Base-by-base conservation (phyloP, 225 moss, liverwort and hornwort species). In the Bryum argenteum region DNA sequence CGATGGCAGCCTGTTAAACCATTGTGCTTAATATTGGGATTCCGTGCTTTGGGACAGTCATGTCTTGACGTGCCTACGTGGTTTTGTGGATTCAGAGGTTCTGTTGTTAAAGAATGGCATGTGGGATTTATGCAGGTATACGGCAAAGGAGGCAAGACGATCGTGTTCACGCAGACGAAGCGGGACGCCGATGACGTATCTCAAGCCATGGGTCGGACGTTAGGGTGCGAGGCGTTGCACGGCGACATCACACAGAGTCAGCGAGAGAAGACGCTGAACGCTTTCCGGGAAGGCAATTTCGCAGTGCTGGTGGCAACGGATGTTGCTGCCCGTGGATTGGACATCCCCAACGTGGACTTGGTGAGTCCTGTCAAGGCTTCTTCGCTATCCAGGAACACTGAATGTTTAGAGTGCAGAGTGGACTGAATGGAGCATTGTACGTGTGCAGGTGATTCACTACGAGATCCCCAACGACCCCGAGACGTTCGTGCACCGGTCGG, bases 181-280 rank as follows among this genome's bases (percentile, higher is more conserved):
- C 84, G 91, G 63, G 96, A 96, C 21, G 93, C 93, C 14, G 96
- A 96, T 67, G 93, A 96, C 15, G 96, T 96, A 8, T 84, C 96
- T 1, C 63, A 86, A 23, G 86, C 93, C 24, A 91, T 96, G 93
- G 82, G 96, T 63, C 88, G 93, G 23, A 78, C 89, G 6, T 59
- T 96, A 24, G 93, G 91, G 16, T 96, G 93, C 66, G 96, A 93
- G 81, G 93, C 93, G 43, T 81, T 96, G 87, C 96, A 93, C 62
- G 96, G 96, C 33, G 93, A 96, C 72, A 96, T 96, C 44, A 87
- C 91, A 6, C 96, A 96, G 78, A 77, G 79, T 61, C 93, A 93
- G 71, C 76, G 93, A 50, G 96, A 96, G 55, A 96, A 96, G 77
- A 93, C 96, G 3, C 43, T 96, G 83, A 90, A 83, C 74, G 84